These are phyloP conservation scores for Talaromyces stipitatus DNA, from an alignment of 495 filamentous ascomycete genomes.

Conservation along the genomic window DNA sequence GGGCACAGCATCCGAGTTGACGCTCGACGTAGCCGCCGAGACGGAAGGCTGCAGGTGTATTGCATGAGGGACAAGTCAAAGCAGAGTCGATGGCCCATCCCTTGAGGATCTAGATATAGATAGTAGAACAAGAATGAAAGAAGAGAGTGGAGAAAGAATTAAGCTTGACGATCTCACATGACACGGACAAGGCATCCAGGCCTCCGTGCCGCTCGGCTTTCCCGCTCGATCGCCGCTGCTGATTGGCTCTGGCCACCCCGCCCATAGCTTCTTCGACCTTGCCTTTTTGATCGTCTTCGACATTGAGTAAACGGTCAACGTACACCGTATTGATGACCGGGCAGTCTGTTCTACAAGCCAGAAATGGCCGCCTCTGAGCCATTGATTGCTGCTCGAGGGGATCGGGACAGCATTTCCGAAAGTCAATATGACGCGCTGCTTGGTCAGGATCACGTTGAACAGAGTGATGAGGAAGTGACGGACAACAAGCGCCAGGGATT, in stretches of 20 bases:
- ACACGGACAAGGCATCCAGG: not conserved
- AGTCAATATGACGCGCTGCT: not conserved
- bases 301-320: too few species aligned
- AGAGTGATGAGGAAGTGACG: not conserved
- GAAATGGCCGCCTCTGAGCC: conserved; percentile 1
- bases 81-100: not conserved
- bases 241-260: not conserved
- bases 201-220: not conserved
- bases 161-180: conserved; percentile 4
- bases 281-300: not conserved
- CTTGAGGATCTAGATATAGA: not conserved
- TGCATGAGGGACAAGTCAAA: not conserved
- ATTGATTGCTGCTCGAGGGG: not conserved
- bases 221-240: not conserved
- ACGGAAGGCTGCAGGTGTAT: not conserved
- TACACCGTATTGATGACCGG: not conserved
- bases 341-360: not conserved
- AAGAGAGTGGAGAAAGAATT: not conserved
- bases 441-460: not conserved
- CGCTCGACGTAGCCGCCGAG: not conserved
- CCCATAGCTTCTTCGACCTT: not conserved
- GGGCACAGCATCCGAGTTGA: not conserved
- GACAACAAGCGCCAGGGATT: conserved; percentile 33
- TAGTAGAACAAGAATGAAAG: not conserved
- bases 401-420: not conserved